Evolutionary conservation across 1,139 yeast species (phyloP).

Genomic region (Pichia cactophila): DNA sequence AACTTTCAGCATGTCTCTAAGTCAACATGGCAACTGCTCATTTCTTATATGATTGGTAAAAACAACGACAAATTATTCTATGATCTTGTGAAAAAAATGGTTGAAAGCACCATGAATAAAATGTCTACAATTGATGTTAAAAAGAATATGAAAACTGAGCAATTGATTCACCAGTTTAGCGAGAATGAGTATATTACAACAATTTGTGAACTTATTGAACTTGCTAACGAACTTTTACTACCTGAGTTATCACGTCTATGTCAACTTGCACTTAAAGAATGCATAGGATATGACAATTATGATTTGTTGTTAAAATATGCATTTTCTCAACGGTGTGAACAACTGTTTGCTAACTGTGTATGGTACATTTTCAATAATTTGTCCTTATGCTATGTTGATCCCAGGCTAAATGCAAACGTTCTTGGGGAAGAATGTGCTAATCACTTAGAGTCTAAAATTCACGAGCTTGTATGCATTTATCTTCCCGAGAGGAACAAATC

Average conservation of each 20-base stretch:
- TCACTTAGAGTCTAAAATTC: conserved; percentile 21
- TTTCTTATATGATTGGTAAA: conserved; percentile 53
- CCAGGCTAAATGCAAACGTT: conserved; percentile 13
- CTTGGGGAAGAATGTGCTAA: conserved; percentile 18
- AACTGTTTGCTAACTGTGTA: conserved; percentile 52
- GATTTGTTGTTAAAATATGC: conserved; percentile 50
- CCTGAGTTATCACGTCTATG: conserved; percentile 53
- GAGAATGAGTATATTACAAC: conserved; percentile 37
- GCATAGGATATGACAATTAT: conserved; percentile 57
- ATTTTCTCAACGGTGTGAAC: conserved; percentile 41
- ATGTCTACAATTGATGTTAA: not conserved
- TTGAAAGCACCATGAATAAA: not conserved
- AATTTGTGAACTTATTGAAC: conserved; percentile 51
- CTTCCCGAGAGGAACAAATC: conserved; percentile 14
- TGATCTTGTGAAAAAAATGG: conserved; percentile 3
- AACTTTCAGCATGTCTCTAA: conserved; percentile 37
- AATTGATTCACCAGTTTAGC: too few species aligned
- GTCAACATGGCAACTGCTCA: conserved; percentile 42
- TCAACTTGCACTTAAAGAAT: conserved; percentile 54
- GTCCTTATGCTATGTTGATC: conserved; percentile 53
- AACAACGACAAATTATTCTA: conserved; percentile 8
- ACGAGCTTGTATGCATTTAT: conserved; percentile 20
- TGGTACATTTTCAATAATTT: conserved; percentile 65
- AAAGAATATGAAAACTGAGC: not conserved
- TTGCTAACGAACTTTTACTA: conserved; percentile 59